Percentiles rank a stretch among this genome's conserved stretches.
Conservation (phyloP, 371 early-diverging fungal species). For the Syncephalis plumigaleata region DNA sequence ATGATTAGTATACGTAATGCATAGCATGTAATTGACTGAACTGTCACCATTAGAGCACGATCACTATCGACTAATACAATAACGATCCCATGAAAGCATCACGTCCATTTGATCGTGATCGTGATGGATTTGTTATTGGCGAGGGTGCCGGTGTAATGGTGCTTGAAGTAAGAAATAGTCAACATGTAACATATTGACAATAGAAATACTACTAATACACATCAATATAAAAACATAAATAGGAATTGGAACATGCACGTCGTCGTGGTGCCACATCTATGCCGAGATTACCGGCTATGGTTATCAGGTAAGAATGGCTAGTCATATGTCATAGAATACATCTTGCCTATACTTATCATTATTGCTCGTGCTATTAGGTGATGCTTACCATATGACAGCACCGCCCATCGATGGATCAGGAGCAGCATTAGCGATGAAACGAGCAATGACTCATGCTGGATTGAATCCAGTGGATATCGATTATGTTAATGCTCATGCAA, state of each 20-base stretch:
- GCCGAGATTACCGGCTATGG: conserved; percentile 85
- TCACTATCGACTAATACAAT: conserved; percentile 65
- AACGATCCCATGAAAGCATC: conserved; percentile 57
- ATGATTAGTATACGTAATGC: not conserved
- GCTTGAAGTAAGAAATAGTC: conserved; percentile 35
- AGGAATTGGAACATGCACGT: conserved; percentile 76
- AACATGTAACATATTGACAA: not conserved
- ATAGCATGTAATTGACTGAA: not conserved
- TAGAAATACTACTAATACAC: too few relatives aligned
- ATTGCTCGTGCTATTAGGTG: conserved; percentile 21
- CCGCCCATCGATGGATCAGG: conserved; percentile 76
- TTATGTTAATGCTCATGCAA: conserved; percentile 93
- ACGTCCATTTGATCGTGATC: conserved; percentile 73
- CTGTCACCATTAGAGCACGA: conserved; percentile 36
- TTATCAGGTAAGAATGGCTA: conserved; percentile 28
- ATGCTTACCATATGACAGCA: conserved; percentile 88
- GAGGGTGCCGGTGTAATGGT: conserved; percentile 90
- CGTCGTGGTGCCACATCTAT: conserved; percentile 74
- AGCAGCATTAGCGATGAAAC: conserved; percentile 67
- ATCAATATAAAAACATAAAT: not conserved
- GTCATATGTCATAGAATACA: not conserved
- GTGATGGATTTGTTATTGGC: conserved; percentile 89
- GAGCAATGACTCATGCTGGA: conserved; percentile 48
- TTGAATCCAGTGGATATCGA: conserved; percentile 42
- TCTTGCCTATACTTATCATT: not conserved